Evolutionary conservation across 495 filamentous ascomycete species (phyloP).

Genomic region (Neurospora terricola): DNA sequence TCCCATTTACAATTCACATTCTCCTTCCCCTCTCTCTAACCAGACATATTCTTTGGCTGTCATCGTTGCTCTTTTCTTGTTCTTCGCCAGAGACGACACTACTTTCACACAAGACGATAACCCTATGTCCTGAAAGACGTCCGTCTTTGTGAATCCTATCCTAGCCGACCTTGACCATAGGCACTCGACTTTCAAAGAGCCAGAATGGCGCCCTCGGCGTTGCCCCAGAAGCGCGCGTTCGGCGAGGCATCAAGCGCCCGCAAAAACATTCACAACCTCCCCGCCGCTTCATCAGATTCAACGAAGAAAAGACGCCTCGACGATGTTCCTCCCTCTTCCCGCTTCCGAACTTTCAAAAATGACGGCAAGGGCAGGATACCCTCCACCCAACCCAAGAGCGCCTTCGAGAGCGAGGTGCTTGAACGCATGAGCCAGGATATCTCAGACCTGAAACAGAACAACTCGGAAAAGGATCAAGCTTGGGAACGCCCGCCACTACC

Average conservation of each 20-base stretch:
- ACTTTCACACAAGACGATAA: not conserved
- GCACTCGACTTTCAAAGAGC: not conserved
- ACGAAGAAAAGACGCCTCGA: slow-evolving; percentile 76
- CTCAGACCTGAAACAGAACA: slow-evolving; percentile 66
- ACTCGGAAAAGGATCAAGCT: slow-evolving; percentile 86
- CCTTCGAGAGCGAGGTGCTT: slow-evolving; percentile 87
- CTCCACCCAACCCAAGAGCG: slow-evolving; percentile 79
- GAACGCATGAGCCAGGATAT: slow-evolving; percentile 94
- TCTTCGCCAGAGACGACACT: not conserved
- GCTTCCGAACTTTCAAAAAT: slow-evolving; percentile 50
- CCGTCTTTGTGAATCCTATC: not conserved
- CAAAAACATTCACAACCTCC: slow-evolving; percentile 32
- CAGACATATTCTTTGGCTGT: not conserved
- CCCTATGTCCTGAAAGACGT: not conserved
- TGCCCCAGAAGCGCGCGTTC: slow-evolving; percentile 46
- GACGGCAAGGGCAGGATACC: slow-evolving; percentile 49
- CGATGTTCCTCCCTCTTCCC: slow-evolving; percentile 31
- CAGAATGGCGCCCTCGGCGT: slow-evolving; percentile 30
- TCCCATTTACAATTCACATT: not conserved
- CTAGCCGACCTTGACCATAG: not conserved
- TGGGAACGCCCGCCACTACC: slow-evolving; percentile 76
- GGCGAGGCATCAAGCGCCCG: slow-evolving; percentile 40
- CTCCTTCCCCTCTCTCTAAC: not conserved
- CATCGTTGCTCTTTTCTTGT: not conserved
- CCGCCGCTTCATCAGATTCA: slow-evolving; percentile 15